A percentile compares a stretch with the other conserved stretches of the same genome.
Conservation (phyloP, 495 filamentous ascomycete genomes). For the Lasiosphaeria hispida region DNA sequence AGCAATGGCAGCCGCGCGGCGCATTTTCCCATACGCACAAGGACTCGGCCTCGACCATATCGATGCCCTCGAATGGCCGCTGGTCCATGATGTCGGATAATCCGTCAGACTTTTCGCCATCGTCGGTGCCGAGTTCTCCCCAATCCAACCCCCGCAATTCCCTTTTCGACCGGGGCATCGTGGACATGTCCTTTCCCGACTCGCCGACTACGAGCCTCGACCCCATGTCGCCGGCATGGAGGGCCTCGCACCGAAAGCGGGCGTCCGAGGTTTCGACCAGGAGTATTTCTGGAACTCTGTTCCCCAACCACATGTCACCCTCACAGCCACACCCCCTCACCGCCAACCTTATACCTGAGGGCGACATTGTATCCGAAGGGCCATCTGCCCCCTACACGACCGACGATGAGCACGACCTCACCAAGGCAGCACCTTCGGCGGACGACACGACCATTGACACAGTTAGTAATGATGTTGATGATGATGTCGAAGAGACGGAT, state of each 20-base stretch:
- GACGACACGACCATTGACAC: conserved; percentile 22
- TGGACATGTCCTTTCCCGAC: conserved; percentile 62
- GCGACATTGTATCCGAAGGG: background rate
- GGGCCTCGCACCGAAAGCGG: conserved; percentile 48
- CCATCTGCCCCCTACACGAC: conserved; percentile 16
- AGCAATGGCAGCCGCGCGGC: conserved; percentile 21
- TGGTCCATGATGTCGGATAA: conserved; percentile 66
- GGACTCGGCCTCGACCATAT: conserved; percentile 50
- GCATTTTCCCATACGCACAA: conserved; percentile 29
- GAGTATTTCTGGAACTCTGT: conserved; percentile 37
- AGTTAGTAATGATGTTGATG: conserved; percentile 12
- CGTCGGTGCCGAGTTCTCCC: conserved; percentile 81
- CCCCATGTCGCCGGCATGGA: conserved; percentile 56
- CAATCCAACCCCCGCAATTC: conserved; percentile 69
- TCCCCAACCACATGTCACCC: conserved; percentile 20
- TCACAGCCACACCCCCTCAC: conserved; percentile 14
- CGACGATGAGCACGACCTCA: conserved; percentile 21
- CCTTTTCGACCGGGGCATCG: conserved; percentile 69
- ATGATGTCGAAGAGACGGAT: conserved; percentile 17
- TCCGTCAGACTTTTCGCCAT: conserved; percentile 59
- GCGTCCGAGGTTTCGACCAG: conserved; percentile 54
- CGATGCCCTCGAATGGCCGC: conserved; percentile 49
- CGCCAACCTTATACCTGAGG: conserved; percentile 9
- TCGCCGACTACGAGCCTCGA: conserved; percentile 70
- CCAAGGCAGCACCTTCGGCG: conserved; percentile 12